These are phyloP conservation scores for Mucor racemosus DNA, from an alignment of 371 early-diverging fungal genomes.

Conservation along the genomic window DNA sequence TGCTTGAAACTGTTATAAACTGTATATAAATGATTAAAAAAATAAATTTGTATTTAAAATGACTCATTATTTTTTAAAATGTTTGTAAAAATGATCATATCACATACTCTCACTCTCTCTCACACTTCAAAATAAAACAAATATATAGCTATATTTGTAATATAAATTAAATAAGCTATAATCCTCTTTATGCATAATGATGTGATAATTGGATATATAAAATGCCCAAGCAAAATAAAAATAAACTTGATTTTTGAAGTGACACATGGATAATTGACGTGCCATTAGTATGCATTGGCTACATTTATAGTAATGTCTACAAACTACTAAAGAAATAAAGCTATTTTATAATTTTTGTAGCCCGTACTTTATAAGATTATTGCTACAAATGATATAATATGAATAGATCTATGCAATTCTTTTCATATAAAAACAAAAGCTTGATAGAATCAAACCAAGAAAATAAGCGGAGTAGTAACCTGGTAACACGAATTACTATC, in stretches of 20 bases:
- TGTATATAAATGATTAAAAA: not conserved
- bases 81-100: not conserved
- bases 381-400: not conserved
- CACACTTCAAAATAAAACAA: not conserved
- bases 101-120: not conserved
- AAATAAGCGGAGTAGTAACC: not conserved
- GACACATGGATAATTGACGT: conserved; percentile 7
- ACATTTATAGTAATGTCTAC: no score
- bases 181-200: not conserved
- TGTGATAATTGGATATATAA: not conserved
- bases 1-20: conserved; percentile 2
- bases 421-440: not conserved
- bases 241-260: conserved; percentile 2
- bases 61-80: not conserved
- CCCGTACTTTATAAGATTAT: not conserved
- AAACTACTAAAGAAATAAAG: not conserved
- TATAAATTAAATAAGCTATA: not conserved
- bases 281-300: not conserved
- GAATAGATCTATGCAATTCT: not conserved
- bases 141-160: not conserved
- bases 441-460: not conserved
- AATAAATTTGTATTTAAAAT: not conserved
- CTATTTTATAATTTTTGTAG: not conserved
- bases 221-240: not conserved
- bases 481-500: not conserved